These are phyloP conservation scores for Venturia asperata DNA, from an alignment of 2,329 filamentous ascomycete species.

Conservation along the genomic window DNA sequence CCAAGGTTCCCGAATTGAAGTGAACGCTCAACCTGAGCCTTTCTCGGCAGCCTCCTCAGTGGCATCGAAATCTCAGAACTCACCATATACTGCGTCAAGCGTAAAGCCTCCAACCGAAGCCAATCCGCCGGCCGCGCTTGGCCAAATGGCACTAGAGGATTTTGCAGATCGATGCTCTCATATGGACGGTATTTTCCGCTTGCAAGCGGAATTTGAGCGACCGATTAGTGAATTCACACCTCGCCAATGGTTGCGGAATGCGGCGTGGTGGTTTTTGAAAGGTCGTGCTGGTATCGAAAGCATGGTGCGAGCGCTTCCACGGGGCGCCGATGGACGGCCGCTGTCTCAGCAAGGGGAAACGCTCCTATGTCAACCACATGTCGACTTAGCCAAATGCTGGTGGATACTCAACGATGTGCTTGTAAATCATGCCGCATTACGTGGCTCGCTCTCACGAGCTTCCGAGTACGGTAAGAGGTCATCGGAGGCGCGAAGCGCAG, in stretches of 20 bases:
- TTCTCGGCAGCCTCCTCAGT: not conserved
- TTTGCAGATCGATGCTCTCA: conserved; percentile 67
- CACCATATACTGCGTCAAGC: conserved; percentile 9
- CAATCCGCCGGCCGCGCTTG: not conserved
- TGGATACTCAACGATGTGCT: conserved; percentile 58
- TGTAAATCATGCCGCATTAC: conserved; percentile 28
- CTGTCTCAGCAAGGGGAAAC: conserved; percentile 39
- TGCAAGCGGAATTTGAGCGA: conserved; percentile 68
- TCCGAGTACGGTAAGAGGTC: conserved; percentile 25
- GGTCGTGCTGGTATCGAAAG: conserved; percentile 70
- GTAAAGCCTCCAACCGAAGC: not conserved
- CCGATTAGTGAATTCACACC: conserved; percentile 57
- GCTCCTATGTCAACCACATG: conserved; percentile 64
- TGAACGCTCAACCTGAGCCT: not conserved
- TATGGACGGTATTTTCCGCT: conserved; percentile 65
- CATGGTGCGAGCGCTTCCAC: conserved; percentile 58
- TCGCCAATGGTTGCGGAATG: conserved; percentile 62
- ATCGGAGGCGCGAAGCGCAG: conserved; percentile 36
- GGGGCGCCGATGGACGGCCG: conserved; percentile 43
- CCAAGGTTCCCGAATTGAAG: not conserved
- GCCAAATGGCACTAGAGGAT: conserved; percentile 49
- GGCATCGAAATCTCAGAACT: not conserved
- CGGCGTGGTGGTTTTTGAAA: conserved; percentile 83
- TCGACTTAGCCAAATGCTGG: conserved; percentile 76
- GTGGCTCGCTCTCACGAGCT: not conserved